A percentile compares a stretch with the other conserved stretches of the same genome.
Conservation (phyloP, 2,329 filamentous ascomycete species). For the Cladosporium sp. region DNA sequence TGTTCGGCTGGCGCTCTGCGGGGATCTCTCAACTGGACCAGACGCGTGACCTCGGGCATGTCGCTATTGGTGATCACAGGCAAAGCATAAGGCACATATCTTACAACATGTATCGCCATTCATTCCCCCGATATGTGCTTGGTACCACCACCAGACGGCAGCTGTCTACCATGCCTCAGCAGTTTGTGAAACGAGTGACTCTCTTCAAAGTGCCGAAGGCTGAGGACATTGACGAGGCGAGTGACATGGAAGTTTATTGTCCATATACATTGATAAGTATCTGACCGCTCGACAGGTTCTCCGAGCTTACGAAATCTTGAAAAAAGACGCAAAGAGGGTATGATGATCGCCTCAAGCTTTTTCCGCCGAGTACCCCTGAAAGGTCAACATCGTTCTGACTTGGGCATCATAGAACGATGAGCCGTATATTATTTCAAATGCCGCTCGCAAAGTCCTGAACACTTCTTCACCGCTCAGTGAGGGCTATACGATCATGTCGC, state of each 20-base stretch:
- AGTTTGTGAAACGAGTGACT: slow-evolving; percentile 46
- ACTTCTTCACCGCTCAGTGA: slow-evolving; percentile 48
- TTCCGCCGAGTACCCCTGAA: not conserved
- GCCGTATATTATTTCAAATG: slow-evolving; percentile 59
- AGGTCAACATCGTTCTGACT: not conserved
- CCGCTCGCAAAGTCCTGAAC: slow-evolving; percentile 23
- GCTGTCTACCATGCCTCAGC: slow-evolving; percentile 16
- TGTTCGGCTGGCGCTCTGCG: not conserved
- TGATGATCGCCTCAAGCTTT: not conserved
- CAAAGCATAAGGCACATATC: not conserved
- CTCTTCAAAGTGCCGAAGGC: slow-evolving; percentile 51
- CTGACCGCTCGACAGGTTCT: not conserved
- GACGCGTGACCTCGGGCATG: not conserved
- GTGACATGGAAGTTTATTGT: not conserved
- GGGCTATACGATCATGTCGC: slow-evolving; percentile 62
- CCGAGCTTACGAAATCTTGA: slow-evolving; percentile 8
- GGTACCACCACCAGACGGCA: not conserved
- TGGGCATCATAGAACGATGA: slow-evolving; percentile 55
- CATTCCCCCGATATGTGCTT: not conserved
- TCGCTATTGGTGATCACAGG: not conserved
- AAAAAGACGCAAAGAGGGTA: slow-evolving; percentile 7
- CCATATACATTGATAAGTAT: not conserved
- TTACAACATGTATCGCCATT: not conserved
- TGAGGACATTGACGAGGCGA: slow-evolving; percentile 36
- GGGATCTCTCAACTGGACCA: not conserved